Base-by-base conservation (phyloP, 176 grass and related monocot species). In the Themeda triandra region DNA sequence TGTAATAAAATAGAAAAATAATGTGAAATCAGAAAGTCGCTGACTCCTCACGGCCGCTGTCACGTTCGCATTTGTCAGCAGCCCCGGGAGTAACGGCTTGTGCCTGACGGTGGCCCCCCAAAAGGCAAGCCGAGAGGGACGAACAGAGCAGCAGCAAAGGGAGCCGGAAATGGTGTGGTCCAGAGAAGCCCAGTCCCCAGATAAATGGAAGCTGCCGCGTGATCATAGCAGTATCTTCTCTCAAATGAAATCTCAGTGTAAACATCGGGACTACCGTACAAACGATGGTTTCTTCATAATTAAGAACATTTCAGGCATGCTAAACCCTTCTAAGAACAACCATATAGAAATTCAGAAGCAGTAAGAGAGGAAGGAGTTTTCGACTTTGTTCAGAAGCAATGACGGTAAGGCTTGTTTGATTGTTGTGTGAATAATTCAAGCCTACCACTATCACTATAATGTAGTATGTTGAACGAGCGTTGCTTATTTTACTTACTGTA, bases 51-150 rank as follows among this genome's bases (percentile, higher is more conserved):
- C 58, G 9, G 10, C 23, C 62, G 23, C 56, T 63, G 48, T 51
- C 13, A 12, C 44, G 15, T 19, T 65, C 17, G 19, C 73, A 19
- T 79, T 66, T 74, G 88, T 30, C 46, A 66, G 53, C 59, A 30
- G 88, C 13, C 32, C 42, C 80, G 6, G 6, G 37, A 46, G 46
- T 73, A 45, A 24, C 71, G 84, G 58, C 15, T 63, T 12, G 39
- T 80, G 82, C 59, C 70, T 2, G 2, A 64, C 32, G 0, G 13
- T 29, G 66, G 71, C 84, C 32, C 27, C 62, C 62, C 18, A 65
- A 87, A 91, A 84, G 80, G 40, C 69, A 91, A 33, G 82, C 39
- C 25, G 21, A 4, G 17, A 13, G 37, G 42, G 66, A 46, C 7
- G 63, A 87, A 87, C 4, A 73, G 66, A 18, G 3, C 15, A 51